Evolutionary conservation across 139 green algal genomes (phyloP), one percentile per base, ranked within the genome.

Genomic region (Chlamydomonas asymmetrica): DNA sequence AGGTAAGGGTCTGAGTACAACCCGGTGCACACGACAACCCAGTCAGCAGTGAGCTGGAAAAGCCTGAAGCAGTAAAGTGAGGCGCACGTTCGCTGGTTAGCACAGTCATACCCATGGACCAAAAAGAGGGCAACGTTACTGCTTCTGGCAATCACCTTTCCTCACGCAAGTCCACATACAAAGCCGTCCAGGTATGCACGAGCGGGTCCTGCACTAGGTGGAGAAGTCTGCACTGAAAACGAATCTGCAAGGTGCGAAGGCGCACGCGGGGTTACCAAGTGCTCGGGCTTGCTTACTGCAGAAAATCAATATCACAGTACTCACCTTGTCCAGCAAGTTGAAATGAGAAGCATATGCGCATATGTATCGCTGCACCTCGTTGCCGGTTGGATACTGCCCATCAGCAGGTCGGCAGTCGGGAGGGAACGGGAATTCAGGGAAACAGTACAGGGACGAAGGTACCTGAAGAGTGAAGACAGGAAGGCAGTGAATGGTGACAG

Each of bases 211-310:
- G 67, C 9, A 56, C 56, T 32, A 76, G 70, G 34, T 57, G 56
- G 40, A 76, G 54, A 39, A 76, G 70, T 57, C 67, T 76, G 70
- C 70, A 76, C 40, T 56, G 35, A 31, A 76, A 60, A 40, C 57
- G 54, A 5, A 76, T 37, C 48, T 68, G 49, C n/a, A n/a, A n/a
- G n/a, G n/a, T n/a, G n/a, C n/a, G n/a, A n/a, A n/a, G n/a, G n/a
- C n/a, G n/a, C n/a, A n/a, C n/a, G n/a, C n/a, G n/a, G n/a, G n/a
- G n/a, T n/a, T n/a, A n/a, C n/a, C n/a, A n/a, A n/a, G n/a, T n/a
- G n/a, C n/a, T n/a, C n/a, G n/a, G n/a, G n/a, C n/a, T n/a, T n/a
- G n/a, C n/a, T n/a, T n/a, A n/a, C n/a, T n/a, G n/a, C n/a, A n/a
- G n/a, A n/a, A n/a, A n/a, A n/a, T n/a, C n/a, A n/a, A n/a, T n/a